Evolutionary conservation across 106 monocot genomes (phyloP).

Genomic region (Dioscorea dumetorum): DNA sequence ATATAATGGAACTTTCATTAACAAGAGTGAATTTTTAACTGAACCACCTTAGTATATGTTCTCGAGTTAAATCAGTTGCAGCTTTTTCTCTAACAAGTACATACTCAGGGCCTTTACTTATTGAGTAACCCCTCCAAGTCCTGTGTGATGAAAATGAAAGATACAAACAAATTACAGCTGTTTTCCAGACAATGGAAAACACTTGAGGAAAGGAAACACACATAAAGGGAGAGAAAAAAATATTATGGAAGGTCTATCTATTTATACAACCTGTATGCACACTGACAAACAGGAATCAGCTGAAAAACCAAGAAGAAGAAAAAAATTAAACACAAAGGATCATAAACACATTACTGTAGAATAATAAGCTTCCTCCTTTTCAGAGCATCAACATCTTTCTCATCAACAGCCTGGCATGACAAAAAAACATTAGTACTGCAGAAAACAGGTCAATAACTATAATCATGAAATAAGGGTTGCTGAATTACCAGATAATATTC

Average conservation of each 20-base stretch:
- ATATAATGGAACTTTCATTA: no score
- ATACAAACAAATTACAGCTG: no score
- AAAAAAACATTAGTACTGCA: neutral
- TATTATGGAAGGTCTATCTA: no score
- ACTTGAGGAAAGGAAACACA: no score
- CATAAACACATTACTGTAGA: slow-evolving; percentile 34
- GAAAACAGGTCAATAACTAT: no score
- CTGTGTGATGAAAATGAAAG: slow-evolving; percentile 9
- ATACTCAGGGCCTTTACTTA: slow-evolving; percentile 60
- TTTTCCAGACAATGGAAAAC: no score
- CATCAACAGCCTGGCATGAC: slow-evolving; percentile 34
- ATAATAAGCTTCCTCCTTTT: slow-evolving; percentile 73
- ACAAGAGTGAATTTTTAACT: no score
- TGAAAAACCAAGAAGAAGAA: neutral
- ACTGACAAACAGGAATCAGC: no score
- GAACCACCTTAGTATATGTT: slow-evolving; percentile 49
- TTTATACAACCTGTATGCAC: no score
- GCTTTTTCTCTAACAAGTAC: slow-evolving; percentile 42
- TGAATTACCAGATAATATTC: no score
- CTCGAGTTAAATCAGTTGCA: slow-evolving; percentile 63
- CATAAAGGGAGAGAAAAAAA: no score
- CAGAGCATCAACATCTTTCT: slow-evolving; percentile 44
- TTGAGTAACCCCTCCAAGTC: slow-evolving; percentile 45
- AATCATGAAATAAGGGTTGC: no score
- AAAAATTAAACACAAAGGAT: neutral